phyloP scores from a whole-genome alignment of 495 filamentous ascomycete genomes.

The Aspergillus ostianus region DNA sequence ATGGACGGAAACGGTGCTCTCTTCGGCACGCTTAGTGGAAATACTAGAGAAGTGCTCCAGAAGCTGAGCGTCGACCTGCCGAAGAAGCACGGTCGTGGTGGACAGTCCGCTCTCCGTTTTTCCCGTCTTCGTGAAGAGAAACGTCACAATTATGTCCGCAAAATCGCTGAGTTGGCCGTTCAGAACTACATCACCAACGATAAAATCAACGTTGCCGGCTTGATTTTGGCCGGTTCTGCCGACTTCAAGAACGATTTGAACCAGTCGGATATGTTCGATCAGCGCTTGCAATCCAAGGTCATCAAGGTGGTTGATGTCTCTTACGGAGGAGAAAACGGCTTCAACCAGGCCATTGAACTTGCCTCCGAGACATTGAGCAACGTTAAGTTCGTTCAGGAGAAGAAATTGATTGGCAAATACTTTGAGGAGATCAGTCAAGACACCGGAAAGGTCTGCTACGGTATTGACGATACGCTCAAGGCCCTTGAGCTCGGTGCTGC shows the following conservation, averaged over 20 bases:
- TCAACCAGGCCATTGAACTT: conserved; percentile 98
- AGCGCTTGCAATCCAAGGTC: conserved; percentile 85
- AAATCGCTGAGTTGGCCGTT: conserved; percentile 94
- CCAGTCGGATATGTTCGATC: conserved; percentile 95
- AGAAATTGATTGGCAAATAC: conserved; percentile 97
- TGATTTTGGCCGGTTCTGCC: conserved; percentile 93
- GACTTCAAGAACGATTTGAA: conserved; percentile 99
- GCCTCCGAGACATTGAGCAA: conserved; percentile 94
- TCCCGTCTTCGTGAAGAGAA: conserved; percentile 99
- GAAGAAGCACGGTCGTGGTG: conserved; percentile 99
- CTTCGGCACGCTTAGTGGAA: conserved; percentile 94
- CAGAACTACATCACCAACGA: conserved; percentile 98
- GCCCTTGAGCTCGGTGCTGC: conserved; percentile 94
- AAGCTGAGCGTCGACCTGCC: conserved; percentile 96
- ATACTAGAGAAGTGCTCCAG: conserved; percentile 94
- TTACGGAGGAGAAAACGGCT: conserved; percentile 97
- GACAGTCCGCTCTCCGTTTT: conserved; percentile 98
- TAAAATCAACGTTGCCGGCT: conserved; percentile 93
- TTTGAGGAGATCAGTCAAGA: conserved; percentile 99
- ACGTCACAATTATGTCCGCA: conserved; percentile 98
- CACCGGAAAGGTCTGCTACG: conserved; percentile 93
- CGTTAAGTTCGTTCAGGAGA: conserved; percentile 99
- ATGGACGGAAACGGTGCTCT: conserved; percentile 99
- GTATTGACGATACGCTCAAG: conserved; percentile 95
- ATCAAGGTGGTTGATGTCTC: conserved; percentile 99